Base-by-base conservation (phyloP, 129 eudicot species). In the Logfia minima region DNA sequence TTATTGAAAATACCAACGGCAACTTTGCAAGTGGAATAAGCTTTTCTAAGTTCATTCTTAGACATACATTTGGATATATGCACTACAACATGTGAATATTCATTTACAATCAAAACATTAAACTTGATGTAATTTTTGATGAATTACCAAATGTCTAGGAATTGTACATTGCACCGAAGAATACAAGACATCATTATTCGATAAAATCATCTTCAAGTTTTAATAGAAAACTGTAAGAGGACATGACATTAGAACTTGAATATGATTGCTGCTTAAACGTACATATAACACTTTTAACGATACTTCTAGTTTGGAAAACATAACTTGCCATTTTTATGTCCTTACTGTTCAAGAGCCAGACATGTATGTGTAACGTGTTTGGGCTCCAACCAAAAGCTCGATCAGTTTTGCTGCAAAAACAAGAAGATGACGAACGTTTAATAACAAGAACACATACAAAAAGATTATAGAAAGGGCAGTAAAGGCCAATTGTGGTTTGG, bases 311-410 rank as follows among this genome's bases (percentile, higher is more conserved):
- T 55, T 51, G 69, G 10, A 48, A 35, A 53, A 29, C 31, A 80
- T 66, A 74, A 65, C 62, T 28, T 60, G 68, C 75, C 35, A 9
- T 31, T 45, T 45, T 75, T 5, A 32, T 39, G 58, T 43, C 65
- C 2, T 59, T 74, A 67, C 65, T 17, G n/a, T 18, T 89, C 87
- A 94, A 34, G 99, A 94, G 66, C 96, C 99, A 3, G 99, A 94
- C 90, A 88, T 94, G 86, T 94, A 94, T 21, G 97, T 91, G 83
- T 94, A 94, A 35, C 99, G 90, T 5, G 97, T 91, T 79, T 94
- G 99, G 8, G 92, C 99, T 83, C 99, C 97, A 76, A 87, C 85
- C 78, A 94, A 74, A 66, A 94, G 99, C 75, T 94, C 99, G 16
- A 91, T 86, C 66, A 94, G 74, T 83, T 91, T 94, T 55, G 85